These are phyloP conservation scores for Dillenia turbinata DNA, from an alignment of 164 flowering plant genomes.

Conservation along the genomic window DNA sequence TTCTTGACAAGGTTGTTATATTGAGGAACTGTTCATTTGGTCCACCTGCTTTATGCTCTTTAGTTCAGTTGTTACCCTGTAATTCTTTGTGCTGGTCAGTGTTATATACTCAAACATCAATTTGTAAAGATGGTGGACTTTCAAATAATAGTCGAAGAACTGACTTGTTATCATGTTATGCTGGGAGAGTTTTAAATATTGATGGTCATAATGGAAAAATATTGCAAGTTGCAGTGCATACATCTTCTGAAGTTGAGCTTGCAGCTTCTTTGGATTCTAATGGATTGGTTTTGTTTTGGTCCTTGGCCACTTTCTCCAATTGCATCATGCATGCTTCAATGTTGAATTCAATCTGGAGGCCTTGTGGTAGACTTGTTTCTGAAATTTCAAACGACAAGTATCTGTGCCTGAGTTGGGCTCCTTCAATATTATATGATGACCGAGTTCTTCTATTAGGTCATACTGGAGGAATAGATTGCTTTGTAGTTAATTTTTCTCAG, in stretches of 20 bases:
- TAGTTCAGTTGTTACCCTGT: slow-evolving; percentile 56
- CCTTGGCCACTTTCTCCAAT: slow-evolving; percentile 39
- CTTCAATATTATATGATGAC: slow-evolving; percentile 43
- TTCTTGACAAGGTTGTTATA: slow-evolving; percentile 46
- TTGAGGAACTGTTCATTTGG: slow-evolving; percentile 46
- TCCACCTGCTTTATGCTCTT: slow-evolving; percentile 66
- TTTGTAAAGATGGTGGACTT: slow-evolving; percentile 24
- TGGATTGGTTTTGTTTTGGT: slow-evolving; percentile 82
- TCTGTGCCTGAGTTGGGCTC: slow-evolving; percentile 82
- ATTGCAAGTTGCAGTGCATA: slow-evolving; percentile 66
- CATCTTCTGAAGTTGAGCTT: slow-evolving; percentile 46
- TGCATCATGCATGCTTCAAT: slow-evolving; percentile 35
- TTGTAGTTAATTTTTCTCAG: slow-evolving; percentile 35
- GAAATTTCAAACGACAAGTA: slow-evolving; percentile 32
- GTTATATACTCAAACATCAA: slow-evolving; percentile 29
- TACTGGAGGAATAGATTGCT: slow-evolving; percentile 67
- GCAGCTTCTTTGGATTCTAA: slow-evolving; percentile 84
- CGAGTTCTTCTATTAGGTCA: slow-evolving; percentile 68
- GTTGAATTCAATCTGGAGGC: slow-evolving; percentile 53
- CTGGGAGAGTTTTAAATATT: slow-evolving; percentile 29
- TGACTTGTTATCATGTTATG: slow-evolving; percentile 21
- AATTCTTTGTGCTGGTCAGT: slow-evolving; percentile 57
- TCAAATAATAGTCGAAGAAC: slow-evolving; percentile 12
- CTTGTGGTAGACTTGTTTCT: slow-evolving; percentile 34
- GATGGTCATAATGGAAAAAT: slow-evolving; percentile 73